Conservation (phyloP, 179 eudicot genomes). For the Corrigiola litoralis region DNA sequence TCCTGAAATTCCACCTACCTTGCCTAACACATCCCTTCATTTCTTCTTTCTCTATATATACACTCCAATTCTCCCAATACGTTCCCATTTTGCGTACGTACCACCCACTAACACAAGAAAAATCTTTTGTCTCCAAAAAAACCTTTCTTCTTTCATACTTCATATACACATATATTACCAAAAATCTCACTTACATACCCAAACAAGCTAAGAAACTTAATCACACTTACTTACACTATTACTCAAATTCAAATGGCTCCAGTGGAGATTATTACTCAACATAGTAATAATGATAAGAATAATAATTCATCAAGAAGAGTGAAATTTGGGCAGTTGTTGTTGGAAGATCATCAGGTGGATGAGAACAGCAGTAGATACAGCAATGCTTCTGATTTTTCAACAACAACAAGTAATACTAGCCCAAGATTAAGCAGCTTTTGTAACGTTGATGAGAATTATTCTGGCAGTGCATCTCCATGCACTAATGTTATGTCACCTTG, state of each 20-base stretch:
- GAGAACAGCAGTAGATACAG: constrained; percentile 15
- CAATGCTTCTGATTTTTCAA: constrained; percentile 16
- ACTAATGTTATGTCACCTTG: constrained; percentile 16
- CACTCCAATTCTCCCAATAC: neutral
- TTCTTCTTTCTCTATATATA: constrained; percentile 24
- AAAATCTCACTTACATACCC: neutral
- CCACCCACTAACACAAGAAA: too few species aligned
- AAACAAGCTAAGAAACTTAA: neutral
- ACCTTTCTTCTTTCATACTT: neutral
- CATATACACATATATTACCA: neutral
- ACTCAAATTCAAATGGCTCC: neutral
- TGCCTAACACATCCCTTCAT: constrained; percentile 28
- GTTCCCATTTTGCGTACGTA: neutral
- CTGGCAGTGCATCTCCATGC: neutral
- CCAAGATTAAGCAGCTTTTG: constrained; percentile 20
- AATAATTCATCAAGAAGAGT: neutral
- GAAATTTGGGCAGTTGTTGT: constrained; percentile 22
- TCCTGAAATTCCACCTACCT: constrained; percentile 19
- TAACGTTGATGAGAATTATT: constrained; percentile 3
- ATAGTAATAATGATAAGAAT: neutral
- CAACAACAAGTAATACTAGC: constrained; percentile 5
- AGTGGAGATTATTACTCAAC: neutral
- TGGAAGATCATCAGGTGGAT: neutral
- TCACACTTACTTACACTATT: too few species aligned
- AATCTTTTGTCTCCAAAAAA: neutral